phyloP scores from a whole-genome alignment of 805 yeast species.

The Ogataea neopini region DNA sequence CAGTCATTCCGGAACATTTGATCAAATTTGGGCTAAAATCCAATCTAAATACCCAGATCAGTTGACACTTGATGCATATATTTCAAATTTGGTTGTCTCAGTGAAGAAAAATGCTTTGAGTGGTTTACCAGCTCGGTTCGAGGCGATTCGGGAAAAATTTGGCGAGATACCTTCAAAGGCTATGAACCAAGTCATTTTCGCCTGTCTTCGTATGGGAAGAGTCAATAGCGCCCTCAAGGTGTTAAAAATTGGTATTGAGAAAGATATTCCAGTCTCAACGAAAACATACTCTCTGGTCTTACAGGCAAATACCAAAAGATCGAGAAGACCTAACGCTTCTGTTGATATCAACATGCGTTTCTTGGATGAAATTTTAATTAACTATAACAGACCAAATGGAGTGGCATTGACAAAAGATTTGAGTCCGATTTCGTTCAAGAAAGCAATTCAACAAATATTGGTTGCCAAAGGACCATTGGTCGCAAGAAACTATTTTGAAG shows the following conservation, averaged over 20 bases:
- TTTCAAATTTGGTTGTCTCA: conserved; percentile 24
- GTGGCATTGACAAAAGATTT: conserved; percentile 29
- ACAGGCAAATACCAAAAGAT: conserved; percentile 23
- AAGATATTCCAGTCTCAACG: conserved; percentile 18
- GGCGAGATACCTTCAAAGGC: conserved; percentile 22
- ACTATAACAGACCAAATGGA: conserved; percentile 21
- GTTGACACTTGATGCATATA: conserved; percentile 21
- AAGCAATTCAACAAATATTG: conserved; percentile 22
- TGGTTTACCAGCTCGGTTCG: conserved; percentile 18
- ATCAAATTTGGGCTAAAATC: conserved; percentile 23
- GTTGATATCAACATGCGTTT: conserved; percentile 22
- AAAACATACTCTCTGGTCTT: conserved; percentile 33
- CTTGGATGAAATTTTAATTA: conserved; percentile 26
- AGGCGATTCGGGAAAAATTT: conserved; percentile 14
- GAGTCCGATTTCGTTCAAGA: conserved; percentile 28
- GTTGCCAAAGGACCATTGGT: conserved; percentile 19
- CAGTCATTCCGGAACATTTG: conserved; percentile 18
- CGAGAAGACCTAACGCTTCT: conserved; percentile 17
- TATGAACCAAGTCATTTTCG: conserved; percentile 31
- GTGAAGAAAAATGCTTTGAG: conserved; percentile 19
- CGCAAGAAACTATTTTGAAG: conserved; percentile 32
- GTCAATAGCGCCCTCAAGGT: conserved; percentile 23
- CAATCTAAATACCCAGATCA: conserved; percentile 10
- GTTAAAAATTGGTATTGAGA: conserved; percentile 20
- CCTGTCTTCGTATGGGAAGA: conserved; percentile 20